Evolutionary conservation across 2,329 filamentous ascomycete genomes (phyloP).

Genomic region (Aureobasidium namibiae): DNA sequence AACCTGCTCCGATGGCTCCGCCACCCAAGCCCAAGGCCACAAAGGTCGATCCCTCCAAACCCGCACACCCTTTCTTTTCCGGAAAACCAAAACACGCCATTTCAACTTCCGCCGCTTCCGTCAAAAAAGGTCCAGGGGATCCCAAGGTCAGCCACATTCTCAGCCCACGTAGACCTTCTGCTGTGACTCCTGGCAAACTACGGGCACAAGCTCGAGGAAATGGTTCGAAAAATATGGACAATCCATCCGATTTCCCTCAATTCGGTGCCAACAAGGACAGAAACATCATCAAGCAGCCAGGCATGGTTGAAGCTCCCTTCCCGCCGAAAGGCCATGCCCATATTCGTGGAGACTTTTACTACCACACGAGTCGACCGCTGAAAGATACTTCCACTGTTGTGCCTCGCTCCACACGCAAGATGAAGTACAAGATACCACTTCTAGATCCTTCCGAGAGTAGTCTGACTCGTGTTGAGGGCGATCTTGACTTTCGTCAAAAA

Average conservation of each 20-base stretch:
- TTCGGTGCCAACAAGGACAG: constrained; percentile 18
- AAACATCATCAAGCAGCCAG: constrained; percentile 51
- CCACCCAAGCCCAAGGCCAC: constrained; percentile 22
- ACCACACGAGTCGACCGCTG: background rate
- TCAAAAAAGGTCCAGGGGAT: constrained; percentile 16
- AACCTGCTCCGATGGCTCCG: constrained; percentile 6
- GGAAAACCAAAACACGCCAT: constrained; percentile 39
- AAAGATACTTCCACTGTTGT: background rate
- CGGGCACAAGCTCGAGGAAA: constrained; percentile 24
- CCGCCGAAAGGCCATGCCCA: constrained; percentile 58
- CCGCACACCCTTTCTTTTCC: constrained; percentile 62
- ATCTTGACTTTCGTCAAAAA: constrained; percentile 22
- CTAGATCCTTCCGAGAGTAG: constrained; percentile 21
- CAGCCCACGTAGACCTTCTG: constrained; percentile 28
- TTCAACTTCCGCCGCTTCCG: constrained; percentile 12
- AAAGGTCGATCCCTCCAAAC: constrained; percentile 32
- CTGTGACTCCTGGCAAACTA: constrained; percentile 41
- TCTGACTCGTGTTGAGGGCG: background rate
- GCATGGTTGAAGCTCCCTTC: constrained; percentile 61
- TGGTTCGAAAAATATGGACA: constrained; percentile 16
- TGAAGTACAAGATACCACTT: constrained; percentile 31
- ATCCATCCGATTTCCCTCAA: constrained; percentile 21
- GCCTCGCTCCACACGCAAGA: constrained; percentile 23
- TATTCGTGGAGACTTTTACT: constrained; percentile 42
- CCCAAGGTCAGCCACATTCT: background rate